Conservation (phyloP, 768 basidiomycete genomes). For the Boletus pseudo-olivaceus region DNA sequence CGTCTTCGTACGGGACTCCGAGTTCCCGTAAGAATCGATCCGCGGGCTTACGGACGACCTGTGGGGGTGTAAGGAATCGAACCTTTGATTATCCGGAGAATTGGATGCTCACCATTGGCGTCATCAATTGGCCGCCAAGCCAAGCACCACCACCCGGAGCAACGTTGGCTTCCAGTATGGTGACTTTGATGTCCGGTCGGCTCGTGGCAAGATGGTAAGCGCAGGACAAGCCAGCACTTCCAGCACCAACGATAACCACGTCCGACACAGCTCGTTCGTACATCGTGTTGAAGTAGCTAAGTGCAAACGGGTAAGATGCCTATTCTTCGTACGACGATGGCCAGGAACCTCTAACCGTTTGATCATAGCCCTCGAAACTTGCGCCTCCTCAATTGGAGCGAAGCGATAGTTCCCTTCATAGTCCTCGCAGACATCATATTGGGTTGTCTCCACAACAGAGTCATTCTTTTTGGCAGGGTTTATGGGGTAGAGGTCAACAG, state of each 20-base stretch:
- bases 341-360: slow-evolving; percentile 45
- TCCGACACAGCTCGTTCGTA: slow-evolving; percentile 74
- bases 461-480: slow-evolving; percentile 25
- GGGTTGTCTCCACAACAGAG: neutral
- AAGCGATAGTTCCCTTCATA: slow-evolving; percentile 66
- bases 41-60: slow-evolving; percentile 78
- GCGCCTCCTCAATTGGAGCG: slow-evolving; percentile 71
- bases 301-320: slow-evolving; percentile 1
- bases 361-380: slow-evolving; percentile 76
- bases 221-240: slow-evolving; percentile 66
- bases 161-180: slow-evolving; percentile 74
- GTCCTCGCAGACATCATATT: slow-evolving; percentile 26
- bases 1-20: slow-evolving; percentile 73
- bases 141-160: slow-evolving; percentile 77
- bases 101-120: slow-evolving; percentile 54
- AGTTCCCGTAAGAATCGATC: slow-evolving; percentile 67
- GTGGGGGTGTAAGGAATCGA: neutral
- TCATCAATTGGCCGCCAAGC: slow-evolving; percentile 79
- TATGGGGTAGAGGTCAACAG: slow-evolving; percentile 19
- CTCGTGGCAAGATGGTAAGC: slow-evolving; percentile 68
- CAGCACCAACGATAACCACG: slow-evolving; percentile 73
- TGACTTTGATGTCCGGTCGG: slow-evolving; percentile 63
- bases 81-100: neutral
- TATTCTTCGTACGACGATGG: neutral
- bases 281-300: slow-evolving; percentile 70